Conservation (phyloP, 177 flowering plant species). For the Tripterygium wilfordii region DNA sequence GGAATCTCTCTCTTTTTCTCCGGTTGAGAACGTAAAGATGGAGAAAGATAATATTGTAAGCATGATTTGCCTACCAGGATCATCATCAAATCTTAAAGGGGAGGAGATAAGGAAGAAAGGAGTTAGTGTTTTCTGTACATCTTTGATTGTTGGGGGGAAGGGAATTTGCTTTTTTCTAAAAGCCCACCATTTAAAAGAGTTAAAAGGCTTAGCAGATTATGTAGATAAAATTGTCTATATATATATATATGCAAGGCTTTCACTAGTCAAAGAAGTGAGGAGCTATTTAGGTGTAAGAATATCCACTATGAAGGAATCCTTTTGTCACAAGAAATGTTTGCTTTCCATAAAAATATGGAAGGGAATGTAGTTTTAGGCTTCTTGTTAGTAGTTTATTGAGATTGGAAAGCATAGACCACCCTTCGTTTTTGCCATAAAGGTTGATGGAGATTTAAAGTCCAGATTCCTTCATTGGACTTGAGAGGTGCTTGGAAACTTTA, state of each 20-base stretch:
- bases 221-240: not conserved
- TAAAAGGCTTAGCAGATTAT: not conserved
- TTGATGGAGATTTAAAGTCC: not conserved
- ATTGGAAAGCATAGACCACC: slow-evolving; percentile 1
- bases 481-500: slow-evolving; percentile 7
- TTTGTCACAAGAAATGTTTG: slow-evolving; percentile 22
- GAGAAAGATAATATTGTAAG: slow-evolving; percentile 1
- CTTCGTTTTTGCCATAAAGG: slow-evolving; percentile 14
- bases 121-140: slow-evolving; percentile 16
- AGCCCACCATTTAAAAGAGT: slow-evolving; percentile 22
- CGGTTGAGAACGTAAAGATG: not conserved
- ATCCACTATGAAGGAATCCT: slow-evolving; percentile 38
- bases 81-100: slow-evolving; percentile 9
- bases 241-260: not conserved
- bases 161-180: slow-evolving; percentile 42
- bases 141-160: slow-evolving; percentile 18
- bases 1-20: slow-evolving; percentile 44
- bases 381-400: not conserved
- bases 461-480: slow-evolving; percentile 9
- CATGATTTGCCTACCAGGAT: slow-evolving; percentile 7
- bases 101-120: slow-evolving; percentile 3
- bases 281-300: slow-evolving; percentile 31
- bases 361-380: not conserved
- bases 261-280: slow-evolving; percentile 16
- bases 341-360: slow-evolving; percentile 1